Conservation (phyloP, 2,329 filamentous ascomycete genomes). For the Microascus cirrosus region DNA sequence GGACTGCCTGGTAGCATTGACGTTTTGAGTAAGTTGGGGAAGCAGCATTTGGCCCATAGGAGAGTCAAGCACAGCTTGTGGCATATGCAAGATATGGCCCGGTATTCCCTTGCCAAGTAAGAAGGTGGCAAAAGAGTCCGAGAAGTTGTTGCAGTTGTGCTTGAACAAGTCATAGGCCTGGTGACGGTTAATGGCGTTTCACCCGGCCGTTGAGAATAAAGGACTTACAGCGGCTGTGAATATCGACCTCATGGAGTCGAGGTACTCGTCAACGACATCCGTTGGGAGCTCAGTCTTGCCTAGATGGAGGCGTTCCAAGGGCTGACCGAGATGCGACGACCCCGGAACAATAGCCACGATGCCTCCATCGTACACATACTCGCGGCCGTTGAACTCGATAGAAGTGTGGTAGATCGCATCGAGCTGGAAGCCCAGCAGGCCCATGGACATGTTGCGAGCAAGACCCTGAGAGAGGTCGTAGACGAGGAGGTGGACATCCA, state of each 20-base stretch:
- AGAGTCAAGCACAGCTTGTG: constrained; percentile 72
- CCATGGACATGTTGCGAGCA: constrained; percentile 42
- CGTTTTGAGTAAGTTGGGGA: constrained; percentile 50
- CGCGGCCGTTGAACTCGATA: constrained; percentile 70
- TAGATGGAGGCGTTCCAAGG: constrained; percentile 64
- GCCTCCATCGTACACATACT: constrained; percentile 85
- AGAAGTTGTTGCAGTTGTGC: constrained; percentile 98
- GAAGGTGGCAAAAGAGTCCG: constrained; percentile 84
- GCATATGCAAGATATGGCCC: constrained; percentile 73
- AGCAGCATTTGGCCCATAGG: constrained; percentile 82
- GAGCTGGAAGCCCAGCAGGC: constrained; percentile 48
- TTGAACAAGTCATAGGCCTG: constrained; percentile 79
- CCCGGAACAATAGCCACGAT: constrained; percentile 75
- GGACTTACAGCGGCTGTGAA: constrained; percentile 65
- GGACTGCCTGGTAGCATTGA: constrained; percentile 35
- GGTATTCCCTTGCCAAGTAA: constrained; percentile 83
- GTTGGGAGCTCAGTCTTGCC: constrained; percentile 69
- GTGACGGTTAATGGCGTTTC: not conserved
- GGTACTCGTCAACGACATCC: constrained; percentile 75
- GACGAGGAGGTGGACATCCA: constrained; percentile 68
- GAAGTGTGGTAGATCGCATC: constrained; percentile 95
- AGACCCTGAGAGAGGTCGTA: constrained; percentile 65
- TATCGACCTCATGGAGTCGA: constrained; percentile 70
- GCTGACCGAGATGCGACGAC: constrained; percentile 73
- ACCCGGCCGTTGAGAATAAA: not conserved